Evolutionary conservation across 768 basidiomycete genomes (phyloP).

Genomic region (Lactifluus pinguis): DNA sequence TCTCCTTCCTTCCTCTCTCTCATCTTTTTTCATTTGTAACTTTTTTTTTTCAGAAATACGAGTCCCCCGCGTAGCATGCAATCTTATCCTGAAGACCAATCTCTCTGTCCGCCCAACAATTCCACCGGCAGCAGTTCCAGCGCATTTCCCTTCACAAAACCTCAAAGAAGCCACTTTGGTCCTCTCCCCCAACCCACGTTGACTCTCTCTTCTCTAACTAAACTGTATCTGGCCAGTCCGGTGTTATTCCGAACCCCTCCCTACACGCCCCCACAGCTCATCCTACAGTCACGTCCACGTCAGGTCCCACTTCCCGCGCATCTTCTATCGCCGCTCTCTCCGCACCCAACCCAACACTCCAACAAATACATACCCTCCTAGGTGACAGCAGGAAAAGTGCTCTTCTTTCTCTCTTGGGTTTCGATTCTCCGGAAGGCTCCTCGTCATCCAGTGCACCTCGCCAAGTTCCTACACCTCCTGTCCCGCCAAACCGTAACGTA

Average conservation of each 20-base stretch:
- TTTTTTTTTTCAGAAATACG: constrained; percentile 18
- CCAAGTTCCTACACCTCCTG: constrained; percentile 65
- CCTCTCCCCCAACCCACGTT: constrained; percentile 48
- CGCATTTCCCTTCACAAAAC: constrained; percentile 26
- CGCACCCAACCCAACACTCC: constrained; percentile 32
- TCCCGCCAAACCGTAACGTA: constrained; percentile 43
- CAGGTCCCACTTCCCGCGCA: constrained; percentile 37
- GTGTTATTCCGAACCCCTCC: constrained; percentile 27
- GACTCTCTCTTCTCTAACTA: constrained; percentile 62
- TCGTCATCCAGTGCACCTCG: constrained; percentile 34
- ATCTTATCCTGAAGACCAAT: constrained; percentile 18
- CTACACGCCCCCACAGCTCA: constrained; percentile 18
- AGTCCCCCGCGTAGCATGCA: constrained; percentile 10
- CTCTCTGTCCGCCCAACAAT: constrained; percentile 16
- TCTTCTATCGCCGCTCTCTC: constrained; percentile 35
- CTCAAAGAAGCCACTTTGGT: constrained; percentile 31
- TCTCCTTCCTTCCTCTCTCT: not conserved
- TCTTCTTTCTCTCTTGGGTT: constrained; percentile 58
- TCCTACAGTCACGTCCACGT: constrained; percentile 24
- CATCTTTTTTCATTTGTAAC: constrained; percentile 11
- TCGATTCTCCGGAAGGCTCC: constrained; percentile 34
- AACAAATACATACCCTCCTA: constrained; percentile 20
- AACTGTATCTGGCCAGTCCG: constrained; percentile 31
- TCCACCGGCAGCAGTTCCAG: constrained; percentile 24
- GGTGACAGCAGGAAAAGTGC: constrained; percentile 59